phyloP scores from a whole-genome alignment of 2,329 filamentous ascomycete genomes.

The Alternaria incomplexa region DNA sequence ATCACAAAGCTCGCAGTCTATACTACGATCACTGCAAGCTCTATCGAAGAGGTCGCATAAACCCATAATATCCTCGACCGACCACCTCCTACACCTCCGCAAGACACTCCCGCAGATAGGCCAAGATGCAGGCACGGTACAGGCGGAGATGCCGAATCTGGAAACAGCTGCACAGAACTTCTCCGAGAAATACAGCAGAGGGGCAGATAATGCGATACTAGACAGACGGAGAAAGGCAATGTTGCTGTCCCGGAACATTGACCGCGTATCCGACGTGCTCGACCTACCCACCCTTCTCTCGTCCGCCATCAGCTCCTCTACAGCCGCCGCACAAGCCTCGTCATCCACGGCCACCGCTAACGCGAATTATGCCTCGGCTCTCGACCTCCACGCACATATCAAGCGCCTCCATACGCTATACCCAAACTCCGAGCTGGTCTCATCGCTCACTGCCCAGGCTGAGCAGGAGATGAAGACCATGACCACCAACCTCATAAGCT shows the following conservation, averaged over 20 bases:
- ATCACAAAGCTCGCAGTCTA: conserved; percentile 79
- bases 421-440: conserved; percentile 76
- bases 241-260: conserved; percentile 82
- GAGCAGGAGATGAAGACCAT: conserved; percentile 88
- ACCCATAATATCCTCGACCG: conserved; percentile 79
- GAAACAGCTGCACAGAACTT: conserved; percentile 81
- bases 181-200: conserved; percentile 80
- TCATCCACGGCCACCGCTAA: conserved; percentile 47
- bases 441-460: conserved; percentile 75
- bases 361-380: conserved; percentile 82
- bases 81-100: conserved; percentile 75
- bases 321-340: conserved; percentile 55
- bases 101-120: conserved; percentile 75
- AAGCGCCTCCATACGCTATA: conserved; percentile 84
- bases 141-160: conserved; percentile 75
- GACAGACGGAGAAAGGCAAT: conserved; percentile 79
- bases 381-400: conserved; percentile 94
- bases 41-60: conserved; percentile 90
- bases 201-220: conserved; percentile 68
- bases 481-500: conserved; percentile 80
- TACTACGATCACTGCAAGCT: conserved; percentile 81
- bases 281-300: conserved; percentile 86
- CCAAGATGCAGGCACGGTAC: conserved; percentile 69
- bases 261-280: conserved; percentile 86
- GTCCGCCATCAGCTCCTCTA: conserved; percentile 71